Base-by-base conservation (phyloP, 1,139 yeast genomes). In the Petasospora fabianii region DNA sequence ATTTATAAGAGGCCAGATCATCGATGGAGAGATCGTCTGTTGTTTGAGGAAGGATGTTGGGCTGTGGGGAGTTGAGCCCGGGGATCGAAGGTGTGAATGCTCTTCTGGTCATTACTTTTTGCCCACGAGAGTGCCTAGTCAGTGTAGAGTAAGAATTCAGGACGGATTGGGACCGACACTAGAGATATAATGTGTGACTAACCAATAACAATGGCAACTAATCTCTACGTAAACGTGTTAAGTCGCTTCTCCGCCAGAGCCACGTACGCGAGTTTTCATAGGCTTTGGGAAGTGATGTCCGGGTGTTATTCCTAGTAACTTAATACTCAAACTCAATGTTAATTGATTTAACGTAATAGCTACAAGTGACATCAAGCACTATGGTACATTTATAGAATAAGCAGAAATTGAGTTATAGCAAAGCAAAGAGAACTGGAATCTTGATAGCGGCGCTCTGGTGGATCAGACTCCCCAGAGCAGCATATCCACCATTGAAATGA, bases 1-100 rank as follows among this genome's bases (percentile, higher is more conserved):
- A 52, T 24, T 50, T 46, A 33, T 41, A 46, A 3, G 56, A 52
- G 2, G 50, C 31, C 8, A 44, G 32, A 28, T 53, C 57, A 35
- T 51, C 55, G 2, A 15, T 32, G 6, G 38, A 18, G 10, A 51
- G 27, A 32, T 53, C 56, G 21, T 38, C 39, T 2, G 30, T 26
- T 1, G 48, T 37, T 11, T 45, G 46, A 13, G 55, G 55, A 1
- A 54, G 41, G 2, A 49, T 33, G 31, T 37, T 27, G 16, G 44
- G 8, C 8, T 26, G 38, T 2, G 41, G 27, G 10, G 35, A 10
- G 3, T 32, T 27, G 8, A 49, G 34, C 3, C 44, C 39, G 7
- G 36, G 45, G 4, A 41, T 17, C 5, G 42, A 36, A 3, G 49
- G 50, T n/a, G 48, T 41, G 34, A 34, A 35, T 5, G 46, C 24